These are phyloP conservation scores for Friedmanniomyces simplex DNA, from an alignment of 495 filamentous ascomycete genomes.

Conservation along the genomic window DNA sequence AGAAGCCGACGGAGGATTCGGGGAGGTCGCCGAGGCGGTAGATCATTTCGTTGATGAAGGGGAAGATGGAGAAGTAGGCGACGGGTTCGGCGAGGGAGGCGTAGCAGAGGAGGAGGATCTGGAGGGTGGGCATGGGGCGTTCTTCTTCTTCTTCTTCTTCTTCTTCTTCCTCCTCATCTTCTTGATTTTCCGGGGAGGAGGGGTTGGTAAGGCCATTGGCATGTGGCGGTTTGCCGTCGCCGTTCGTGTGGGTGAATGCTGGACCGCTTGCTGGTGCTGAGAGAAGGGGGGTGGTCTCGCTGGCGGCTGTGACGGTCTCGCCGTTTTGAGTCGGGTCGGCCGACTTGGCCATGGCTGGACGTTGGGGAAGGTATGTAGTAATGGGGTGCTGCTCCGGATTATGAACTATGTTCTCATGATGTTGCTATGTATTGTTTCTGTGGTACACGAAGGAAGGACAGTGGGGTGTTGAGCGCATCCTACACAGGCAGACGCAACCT, in stretches of 20 bases:
- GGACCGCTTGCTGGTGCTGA: conserved; percentile 2
- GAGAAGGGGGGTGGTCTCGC: conserved; percentile 14
- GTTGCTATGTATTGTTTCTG: no score
- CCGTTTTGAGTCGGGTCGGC: conserved; percentile 4
- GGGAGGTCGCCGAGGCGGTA: conserved; percentile 45
- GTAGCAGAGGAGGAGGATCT: conserved; percentile 57
- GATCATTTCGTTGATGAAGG: conserved; percentile 64
- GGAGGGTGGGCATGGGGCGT: conserved; percentile 43
- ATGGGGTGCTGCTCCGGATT: no score
- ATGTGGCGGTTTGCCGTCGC: no score
- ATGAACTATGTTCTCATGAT: no score
- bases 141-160: conserved; percentile 26
- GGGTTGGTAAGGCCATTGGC: background rate
- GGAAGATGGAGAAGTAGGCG: conserved; percentile 66
- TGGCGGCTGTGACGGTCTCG: conserved; percentile 1
- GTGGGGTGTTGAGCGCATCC: no score
- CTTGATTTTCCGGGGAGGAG: background rate
- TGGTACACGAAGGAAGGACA: no score
- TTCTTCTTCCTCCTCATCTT: conserved; percentile 5
- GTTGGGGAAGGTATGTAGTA: no score
- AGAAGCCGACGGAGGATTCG: conserved; percentile 57
- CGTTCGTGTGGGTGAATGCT: background rate
- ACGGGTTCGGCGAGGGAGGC: conserved; percentile 60
- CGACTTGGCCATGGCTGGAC: background rate
- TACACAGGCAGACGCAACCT: no score